Evolutionary conservation across 176 grass and related monocot species (phyloP).

Genomic region (Oryza meyeriana): DNA sequence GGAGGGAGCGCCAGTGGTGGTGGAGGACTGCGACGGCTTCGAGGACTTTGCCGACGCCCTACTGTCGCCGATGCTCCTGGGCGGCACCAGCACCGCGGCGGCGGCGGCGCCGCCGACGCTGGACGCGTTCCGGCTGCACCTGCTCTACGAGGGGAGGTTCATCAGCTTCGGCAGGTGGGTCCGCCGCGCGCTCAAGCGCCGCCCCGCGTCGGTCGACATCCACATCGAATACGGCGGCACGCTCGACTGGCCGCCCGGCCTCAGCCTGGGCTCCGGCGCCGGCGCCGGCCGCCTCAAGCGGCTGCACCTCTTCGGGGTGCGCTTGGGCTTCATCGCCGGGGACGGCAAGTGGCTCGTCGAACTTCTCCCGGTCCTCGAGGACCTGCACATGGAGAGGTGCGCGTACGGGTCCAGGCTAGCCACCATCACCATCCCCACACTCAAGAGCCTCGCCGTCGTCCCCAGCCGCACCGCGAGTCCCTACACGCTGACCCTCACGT

Average conservation of each 20-base stretch:
- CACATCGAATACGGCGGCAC: no score
- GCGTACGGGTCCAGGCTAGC: neutral
- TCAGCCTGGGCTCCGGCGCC: neutral
- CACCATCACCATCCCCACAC: neutral
- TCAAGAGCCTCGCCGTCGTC: neutral
- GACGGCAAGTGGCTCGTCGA: neutral
- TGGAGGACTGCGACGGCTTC: neutral
- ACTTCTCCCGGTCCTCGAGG: neutral
- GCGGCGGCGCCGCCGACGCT: neutral
- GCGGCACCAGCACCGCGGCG: no score
- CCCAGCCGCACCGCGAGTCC: neutral
- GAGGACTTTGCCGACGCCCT: constrained; percentile 6
- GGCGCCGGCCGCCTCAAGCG: neutral
- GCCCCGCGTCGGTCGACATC: neutral
- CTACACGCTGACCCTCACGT: neutral
- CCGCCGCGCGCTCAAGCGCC: neutral
- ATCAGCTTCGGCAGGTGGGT: neutral
- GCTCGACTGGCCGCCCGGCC: neutral
- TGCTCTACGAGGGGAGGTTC: neutral
- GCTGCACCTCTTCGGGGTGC: neutral
- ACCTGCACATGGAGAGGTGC: neutral
- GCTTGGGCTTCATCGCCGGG: neutral
- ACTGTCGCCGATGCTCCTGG: neutral
- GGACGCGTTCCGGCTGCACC: constrained; percentile 10
- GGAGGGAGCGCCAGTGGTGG: no score